Evolutionary conservation across 768 basidiomycete genomes (phyloP), one percentile per base, ranked within the genome.

Genomic region (Lactifluus echinatus): DNA sequence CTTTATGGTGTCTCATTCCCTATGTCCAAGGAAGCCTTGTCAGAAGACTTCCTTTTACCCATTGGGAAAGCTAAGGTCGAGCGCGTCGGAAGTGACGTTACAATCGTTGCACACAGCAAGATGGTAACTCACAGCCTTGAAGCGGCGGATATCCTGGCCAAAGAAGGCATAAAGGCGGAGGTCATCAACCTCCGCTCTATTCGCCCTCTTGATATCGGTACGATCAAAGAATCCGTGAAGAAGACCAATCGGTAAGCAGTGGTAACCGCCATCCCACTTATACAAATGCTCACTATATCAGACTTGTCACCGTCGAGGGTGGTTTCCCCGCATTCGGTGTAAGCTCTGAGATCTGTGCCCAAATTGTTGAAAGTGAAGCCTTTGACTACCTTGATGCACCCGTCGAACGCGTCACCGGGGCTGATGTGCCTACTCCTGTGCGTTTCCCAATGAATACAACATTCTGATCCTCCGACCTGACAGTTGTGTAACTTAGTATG

Each of bases 271-370:
- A 31, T 23, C 43, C 57, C 51, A n/a, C 24, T 11, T 5, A 55
- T 44, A 55, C 56, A 6, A 46, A 23, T 34, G 36, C 44, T 59
- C 14, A 57, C 24, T n/a, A 12, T 21, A 12, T 7, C 62, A 93
- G 91, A 55, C 80, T 99, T 61, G 78, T 99, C 53, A 90, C 89
- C 56, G 94, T 93, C 50, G 96, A 99, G 74, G 95, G 95, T 72
- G 96, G 96, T 37, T 99, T 96, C 92, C 96, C 96, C 37, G 85
- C 82, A 49, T 98, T 97, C 71, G 93, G 96, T 75, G 95, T 99
- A 54, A 96, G 96, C 63, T 94, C 93, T 65, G 96, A 99, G 74
- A 95, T 99, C 66, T 91, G 90, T 64, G 96, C 96, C 14, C 94
- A 98, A 72, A 92, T 98, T 65, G 79, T 95, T 54, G 96, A 99